Percentiles rank a stretch among this genome's conserved stretches.
phyloP scores from a whole-genome alignment of 2,329 filamentous ascomycete genomes.

The Biscogniauxia marginata region DNA sequence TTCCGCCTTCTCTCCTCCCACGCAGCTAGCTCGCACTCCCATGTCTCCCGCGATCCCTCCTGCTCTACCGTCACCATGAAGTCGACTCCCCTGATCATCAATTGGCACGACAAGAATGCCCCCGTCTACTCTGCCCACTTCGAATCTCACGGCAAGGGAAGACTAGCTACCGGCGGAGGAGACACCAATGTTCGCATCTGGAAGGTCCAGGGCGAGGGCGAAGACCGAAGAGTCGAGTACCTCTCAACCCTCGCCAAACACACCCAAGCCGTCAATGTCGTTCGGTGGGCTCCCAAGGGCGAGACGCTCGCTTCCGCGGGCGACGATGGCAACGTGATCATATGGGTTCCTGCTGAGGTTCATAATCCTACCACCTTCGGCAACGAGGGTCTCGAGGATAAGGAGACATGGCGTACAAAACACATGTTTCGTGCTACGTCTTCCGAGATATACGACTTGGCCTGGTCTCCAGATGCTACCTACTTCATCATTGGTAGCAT shows the following conservation, averaged over 20 bases:
- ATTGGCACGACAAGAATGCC: conserved; percentile 97
- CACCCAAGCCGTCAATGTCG: conserved; percentile 96
- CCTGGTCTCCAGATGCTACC: conserved; percentile 95
- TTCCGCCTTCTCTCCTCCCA: conserved; percentile 5
- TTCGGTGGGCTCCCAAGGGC: conserved; percentile 91
- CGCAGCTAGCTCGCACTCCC: background rate
- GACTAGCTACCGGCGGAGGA: conserved; percentile 89
- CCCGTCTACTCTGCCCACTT: conserved; percentile 98
- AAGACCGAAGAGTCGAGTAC: conserved; percentile 87
- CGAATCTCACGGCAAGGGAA: conserved; percentile 85
- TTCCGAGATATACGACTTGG: conserved; percentile 95
- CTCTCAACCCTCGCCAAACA: conserved; percentile 90
- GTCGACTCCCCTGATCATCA: conserved; percentile 91
- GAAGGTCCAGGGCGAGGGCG: conserved; percentile 82
- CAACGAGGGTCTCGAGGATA: conserved; percentile 84
- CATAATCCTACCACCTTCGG: conserved; percentile 68
- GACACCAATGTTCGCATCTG: conserved; percentile 95
- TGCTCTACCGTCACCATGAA: conserved; percentile 66
- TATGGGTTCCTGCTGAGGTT: conserved; percentile 88
- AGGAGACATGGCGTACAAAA: conserved; percentile 94
- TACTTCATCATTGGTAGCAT: conserved; percentile 99
- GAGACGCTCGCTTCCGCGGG: conserved; percentile 93
- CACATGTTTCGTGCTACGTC: conserved; percentile 96
- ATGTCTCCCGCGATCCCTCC: conserved; percentile 23
- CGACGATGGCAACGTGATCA: conserved; percentile 93